Evolutionary conservation across 495 filamentous ascomycete genomes (phyloP), one percentile per base, ranked within the genome.

Genomic region (Jackrogersella minutella): DNA sequence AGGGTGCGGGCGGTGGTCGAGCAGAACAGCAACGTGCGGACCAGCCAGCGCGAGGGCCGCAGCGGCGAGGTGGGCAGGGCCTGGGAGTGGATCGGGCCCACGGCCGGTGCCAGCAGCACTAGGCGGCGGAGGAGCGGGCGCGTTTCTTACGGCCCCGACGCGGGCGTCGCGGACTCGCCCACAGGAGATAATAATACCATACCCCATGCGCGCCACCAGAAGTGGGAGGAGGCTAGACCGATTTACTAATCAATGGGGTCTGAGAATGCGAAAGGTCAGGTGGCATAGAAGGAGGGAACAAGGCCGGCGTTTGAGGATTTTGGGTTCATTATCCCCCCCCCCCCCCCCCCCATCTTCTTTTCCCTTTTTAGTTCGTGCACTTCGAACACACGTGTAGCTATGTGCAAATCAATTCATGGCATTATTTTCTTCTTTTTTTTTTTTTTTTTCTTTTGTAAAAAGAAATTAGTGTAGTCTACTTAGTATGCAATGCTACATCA

Each of bases 61-160:
- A 90, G 85, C 64, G 95, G 95, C 14, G 95, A 99, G 73, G 86
- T 97, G 51, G 88, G 90, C 11, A 84, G 92, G 46, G 88, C 91
- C 14, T 99, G 95, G 95, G 94, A 97, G 74, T 99, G 95, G 95
- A 93, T 97, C 73, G 95, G 95, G 0, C 83, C 87, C 7, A 78
- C 62, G 26, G 74, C 78, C 21, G 75, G 80, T 19, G 84, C 82
- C 16, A 75, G 73, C 9, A 75, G 76, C 33, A 80, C 81, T 11
- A 74, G 79, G 41, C 75, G 81, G 22, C 73, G 83, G 56, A 82
- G 83, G 73, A 84, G 84, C 65, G 76, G 79, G 2, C 77, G 85
- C 16, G 78, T 80, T 60, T 87, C 78, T 60, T 85, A 66, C 74
- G 69, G 67, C 8, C 64, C 68, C 14, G 80, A 78, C 40, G 78